Percentiles rank a stretch among this genome's conserved stretches.
Conservation (phyloP, 495 filamentous ascomycete genomes). For the Aspergillus nanangensis region DNA sequence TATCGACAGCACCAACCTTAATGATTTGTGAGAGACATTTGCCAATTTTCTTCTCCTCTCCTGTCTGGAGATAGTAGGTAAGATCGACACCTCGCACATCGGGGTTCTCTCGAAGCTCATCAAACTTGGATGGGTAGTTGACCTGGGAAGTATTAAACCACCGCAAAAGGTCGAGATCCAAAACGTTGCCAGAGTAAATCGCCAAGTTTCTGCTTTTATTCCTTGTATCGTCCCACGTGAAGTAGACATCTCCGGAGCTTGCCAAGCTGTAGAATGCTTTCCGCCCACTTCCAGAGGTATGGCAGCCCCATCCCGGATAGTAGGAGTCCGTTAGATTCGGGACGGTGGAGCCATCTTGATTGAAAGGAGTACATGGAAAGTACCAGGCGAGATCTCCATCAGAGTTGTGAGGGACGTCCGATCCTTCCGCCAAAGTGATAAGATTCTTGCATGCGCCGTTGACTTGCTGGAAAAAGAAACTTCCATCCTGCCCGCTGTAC, state of each 20-base stretch:
- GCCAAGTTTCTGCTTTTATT: conserved; percentile 86
- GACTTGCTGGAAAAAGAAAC: conserved; percentile 98
- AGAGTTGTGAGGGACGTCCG: conserved; percentile 73
- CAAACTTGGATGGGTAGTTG: conserved; percentile 70
- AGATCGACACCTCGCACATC: conserved; percentile 83
- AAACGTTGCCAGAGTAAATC: conserved; percentile 88
- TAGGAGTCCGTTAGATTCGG: conserved; percentile 70
- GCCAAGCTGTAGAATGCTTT: conserved; percentile 66
- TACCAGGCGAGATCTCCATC: conserved; percentile 88
- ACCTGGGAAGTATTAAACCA: conserved; percentile 91
- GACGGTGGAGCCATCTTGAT: conserved; percentile 82
- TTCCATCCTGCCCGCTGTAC: conserved; percentile 84
- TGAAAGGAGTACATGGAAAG: conserved; percentile 87
- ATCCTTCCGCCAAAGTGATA: conserved; percentile 64
- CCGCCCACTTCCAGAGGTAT: conserved; percentile 65
- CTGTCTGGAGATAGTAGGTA: conserved; percentile 77
- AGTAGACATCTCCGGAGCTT: conserved; percentile 75
- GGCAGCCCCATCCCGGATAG: conserved; percentile 86
- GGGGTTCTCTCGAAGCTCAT: conserved; percentile 70
- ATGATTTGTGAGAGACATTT: conserved; percentile 88
- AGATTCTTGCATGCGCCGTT: conserved; percentile 95
- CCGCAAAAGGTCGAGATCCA: conserved; percentile 84
- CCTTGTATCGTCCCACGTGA: conserved; percentile 90
- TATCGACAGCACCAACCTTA: conserved; percentile 93
- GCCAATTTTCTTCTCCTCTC: conserved; percentile 71